These are phyloP conservation scores for Curvularia sp. DNA, from an alignment of 2,329 filamentous ascomycete genomes.

Conservation along the genomic window DNA sequence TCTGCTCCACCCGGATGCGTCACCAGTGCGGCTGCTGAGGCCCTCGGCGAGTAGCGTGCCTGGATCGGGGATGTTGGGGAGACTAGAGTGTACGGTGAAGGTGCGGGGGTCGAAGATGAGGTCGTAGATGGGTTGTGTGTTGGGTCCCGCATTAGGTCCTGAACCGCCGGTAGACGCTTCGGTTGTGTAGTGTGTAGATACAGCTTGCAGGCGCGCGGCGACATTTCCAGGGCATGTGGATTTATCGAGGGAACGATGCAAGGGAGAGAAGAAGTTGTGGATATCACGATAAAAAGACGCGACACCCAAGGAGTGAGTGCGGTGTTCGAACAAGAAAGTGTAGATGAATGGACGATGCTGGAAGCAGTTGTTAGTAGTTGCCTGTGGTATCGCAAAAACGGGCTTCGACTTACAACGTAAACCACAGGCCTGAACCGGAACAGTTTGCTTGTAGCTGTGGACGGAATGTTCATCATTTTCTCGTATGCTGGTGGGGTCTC, in stretches of 20 bases:
- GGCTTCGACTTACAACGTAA: slow-evolving; percentile 62
- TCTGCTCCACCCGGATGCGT: slow-evolving; percentile 55
- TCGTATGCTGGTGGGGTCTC: slow-evolving; percentile 34
- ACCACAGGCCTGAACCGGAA: slow-evolving; percentile 69
- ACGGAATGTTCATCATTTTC: slow-evolving; percentile 22
- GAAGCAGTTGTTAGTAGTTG: not conserved
- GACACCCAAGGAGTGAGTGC: slow-evolving; percentile 62
- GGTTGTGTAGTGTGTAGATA: slow-evolving; percentile 47
- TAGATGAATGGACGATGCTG: slow-evolving; percentile 76
- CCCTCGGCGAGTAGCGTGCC: slow-evolving; percentile 54
- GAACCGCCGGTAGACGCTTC: slow-evolving; percentile 43
- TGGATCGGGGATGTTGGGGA: slow-evolving; percentile 69
- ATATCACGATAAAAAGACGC: slow-evolving; percentile 58
- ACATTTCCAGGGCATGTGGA: slow-evolving; percentile 54
- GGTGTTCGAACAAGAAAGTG: slow-evolving; percentile 72
- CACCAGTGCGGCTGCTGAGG: slow-evolving; percentile 25
- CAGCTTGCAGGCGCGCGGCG: slow-evolving; percentile 52
- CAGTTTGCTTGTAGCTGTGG: slow-evolving; percentile 17
- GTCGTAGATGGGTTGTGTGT: slow-evolving; percentile 62
- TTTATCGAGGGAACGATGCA: slow-evolving; percentile 55
- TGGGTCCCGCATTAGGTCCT: slow-evolving; percentile 40
- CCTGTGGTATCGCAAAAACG: too few species aligned
- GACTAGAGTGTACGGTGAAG: slow-evolving; percentile 65
- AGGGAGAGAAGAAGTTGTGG: slow-evolving; percentile 60
- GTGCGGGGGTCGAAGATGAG: slow-evolving; percentile 67